A percentile compares a stretch with the other conserved stretches of the same genome.
phyloP scores from a whole-genome alignment of 345 rosid species.

The Salix brachista region DNA sequence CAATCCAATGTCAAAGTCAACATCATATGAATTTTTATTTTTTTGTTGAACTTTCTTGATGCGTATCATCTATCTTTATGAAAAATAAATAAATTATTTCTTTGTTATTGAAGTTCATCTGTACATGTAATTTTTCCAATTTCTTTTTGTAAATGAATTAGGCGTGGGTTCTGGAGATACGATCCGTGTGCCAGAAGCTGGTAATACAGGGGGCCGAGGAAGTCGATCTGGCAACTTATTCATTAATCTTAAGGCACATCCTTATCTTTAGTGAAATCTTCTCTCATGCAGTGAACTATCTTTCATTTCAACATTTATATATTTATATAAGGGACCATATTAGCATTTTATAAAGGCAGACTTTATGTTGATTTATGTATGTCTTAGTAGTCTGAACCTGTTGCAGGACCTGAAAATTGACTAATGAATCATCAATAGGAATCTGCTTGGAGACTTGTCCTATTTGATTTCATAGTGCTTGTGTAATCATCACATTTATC shows the following conservation, averaged over 20 bases:
- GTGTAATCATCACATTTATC: too few relatives aligned
- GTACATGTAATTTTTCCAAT: not conserved
- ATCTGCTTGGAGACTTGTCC: too few relatives aligned
- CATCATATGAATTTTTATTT: not conserved
- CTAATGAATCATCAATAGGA: too few relatives aligned
- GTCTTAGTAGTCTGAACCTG: too few relatives aligned
- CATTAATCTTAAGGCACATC: conserved; percentile 68
- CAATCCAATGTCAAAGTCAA: not conserved
- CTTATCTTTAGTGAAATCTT: not conserved
- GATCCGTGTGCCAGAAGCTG: conserved; percentile 64
- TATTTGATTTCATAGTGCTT: too few relatives aligned
- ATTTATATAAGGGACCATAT: too few relatives aligned
- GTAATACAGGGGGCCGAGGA: conserved; percentile 55
- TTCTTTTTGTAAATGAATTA: conserved; percentile 32
- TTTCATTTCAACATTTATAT: not conserved
- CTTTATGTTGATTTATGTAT: too few relatives aligned
- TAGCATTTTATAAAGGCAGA: too few relatives aligned
- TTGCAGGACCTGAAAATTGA: too few relatives aligned
- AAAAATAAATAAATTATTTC: not conserved
- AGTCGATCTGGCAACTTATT: conserved; percentile 64
- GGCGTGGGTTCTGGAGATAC: conserved; percentile 89
- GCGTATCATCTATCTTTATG: conserved; percentile 2
- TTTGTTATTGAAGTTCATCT: not conserved
- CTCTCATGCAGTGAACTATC: not conserved
- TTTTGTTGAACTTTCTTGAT: not conserved